Evolutionary conservation across 2,329 filamentous ascomycete species (phyloP).

Genomic region (Penicillium frequentans): DNA sequence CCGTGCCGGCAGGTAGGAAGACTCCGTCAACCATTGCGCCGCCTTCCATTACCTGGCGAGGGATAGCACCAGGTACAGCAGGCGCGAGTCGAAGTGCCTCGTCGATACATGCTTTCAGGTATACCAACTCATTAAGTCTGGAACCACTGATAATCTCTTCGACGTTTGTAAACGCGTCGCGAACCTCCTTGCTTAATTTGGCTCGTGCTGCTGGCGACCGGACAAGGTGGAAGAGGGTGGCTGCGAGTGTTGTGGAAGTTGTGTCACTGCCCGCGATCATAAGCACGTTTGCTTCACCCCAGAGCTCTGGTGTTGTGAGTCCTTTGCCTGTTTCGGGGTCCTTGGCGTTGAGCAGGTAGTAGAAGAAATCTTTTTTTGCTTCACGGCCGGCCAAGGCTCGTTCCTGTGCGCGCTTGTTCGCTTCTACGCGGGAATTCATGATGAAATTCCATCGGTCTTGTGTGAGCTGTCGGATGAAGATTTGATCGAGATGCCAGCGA

Average conservation of each 20-base stretch:
- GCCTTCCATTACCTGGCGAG: conserved; percentile 40
- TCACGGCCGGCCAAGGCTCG: conserved; percentile 60
- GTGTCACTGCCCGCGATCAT: conserved; percentile 73
- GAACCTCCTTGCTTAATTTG: conserved; percentile 37
- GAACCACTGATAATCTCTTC: conserved; percentile 40
- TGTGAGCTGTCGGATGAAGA: conserved; percentile 67
- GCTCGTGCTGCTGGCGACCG: conserved; percentile 33
- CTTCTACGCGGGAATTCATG: conserved; percentile 67
- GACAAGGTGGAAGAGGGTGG: conserved; percentile 42
- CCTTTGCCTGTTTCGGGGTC: conserved; percentile 70
- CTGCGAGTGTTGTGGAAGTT: conserved; percentile 62
- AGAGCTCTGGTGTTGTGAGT: conserved; percentile 65
- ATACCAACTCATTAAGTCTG: conserved; percentile 36
- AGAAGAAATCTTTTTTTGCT: conserved; percentile 73
- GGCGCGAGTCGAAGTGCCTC: conserved; percentile 44
- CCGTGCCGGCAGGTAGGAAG: conserved; percentile 52
- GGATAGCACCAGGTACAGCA: conserved; percentile 39
- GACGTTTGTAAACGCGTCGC: conserved; percentile 32
- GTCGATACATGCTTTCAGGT: conserved; percentile 44
- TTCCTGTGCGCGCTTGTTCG: conserved; percentile 63
- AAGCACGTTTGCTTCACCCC: conserved; percentile 70
- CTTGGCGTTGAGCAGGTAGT: conserved; percentile 69
- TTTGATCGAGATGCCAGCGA: conserved; percentile 64
- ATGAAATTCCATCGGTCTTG: conserved; percentile 69
- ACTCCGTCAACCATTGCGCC: conserved; percentile 40